Evolutionary conservation across 1,284 basidiomycete species (phyloP), one percentile per base, ranked within the genome.

Genomic region (Ceratobasidium sp.): DNA sequence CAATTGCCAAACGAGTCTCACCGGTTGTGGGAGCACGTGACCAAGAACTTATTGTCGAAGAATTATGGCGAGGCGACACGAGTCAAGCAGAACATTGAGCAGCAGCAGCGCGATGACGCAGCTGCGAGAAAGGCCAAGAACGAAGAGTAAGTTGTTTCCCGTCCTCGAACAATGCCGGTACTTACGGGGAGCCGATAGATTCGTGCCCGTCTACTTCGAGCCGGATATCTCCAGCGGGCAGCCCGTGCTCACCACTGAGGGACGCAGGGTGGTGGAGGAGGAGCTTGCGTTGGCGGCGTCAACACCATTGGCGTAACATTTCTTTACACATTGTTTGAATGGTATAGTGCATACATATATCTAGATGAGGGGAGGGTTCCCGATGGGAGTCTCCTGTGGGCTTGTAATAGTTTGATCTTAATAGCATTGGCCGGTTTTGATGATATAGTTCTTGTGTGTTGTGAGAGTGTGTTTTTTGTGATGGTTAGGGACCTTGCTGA

Each of bases 11-110:
- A 86, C 72, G 97, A 99, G 82, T 96, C 93, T 72, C 83, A 94
- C 71, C 88, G 86, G 80, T 80, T 98, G 70, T 98, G 96, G 97
- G 87, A 92, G 64, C 85, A 83, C 42, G 94, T 99, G 22, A 96
- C 94, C 42, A 82, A 81, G 67, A 80, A 86, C 75, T 81, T 98
- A 69, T 64, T 93, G 55, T 83, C 82, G 75, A 98, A 97, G 83
- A 92, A 97, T 78, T 98, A 86, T 80, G 83, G 84, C 49, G 93
- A 96, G 64, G 95, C 95, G 64, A 96, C 92, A 56, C 90, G 83
- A 81, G 85, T 90, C 79, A 98, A 97, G 82, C 86, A 94, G 69
- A 79, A 78, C 3, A 95, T 98, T 68, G 95, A 97, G 81, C 94
- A 97, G 84, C 85, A 79, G 75, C 95, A 97, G 82, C 82, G 95